phyloP scores from a whole-genome alignment of 768 basidiomycete genomes.

The Mycena pura region DNA sequence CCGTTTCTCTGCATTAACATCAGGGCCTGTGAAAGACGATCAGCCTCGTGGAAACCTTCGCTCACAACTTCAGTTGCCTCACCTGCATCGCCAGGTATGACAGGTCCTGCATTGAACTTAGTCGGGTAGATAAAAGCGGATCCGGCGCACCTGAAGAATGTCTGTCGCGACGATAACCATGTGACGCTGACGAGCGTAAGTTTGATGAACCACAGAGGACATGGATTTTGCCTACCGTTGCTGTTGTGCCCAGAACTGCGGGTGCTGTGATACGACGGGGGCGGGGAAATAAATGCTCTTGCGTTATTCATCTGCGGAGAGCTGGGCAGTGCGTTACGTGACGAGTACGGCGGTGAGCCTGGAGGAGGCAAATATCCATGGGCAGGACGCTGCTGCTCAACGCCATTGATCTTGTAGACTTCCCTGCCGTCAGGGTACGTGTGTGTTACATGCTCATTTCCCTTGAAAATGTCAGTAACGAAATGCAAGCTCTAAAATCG shows the following conservation, averaged over 20 bases:
- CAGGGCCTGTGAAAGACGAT: constrained; percentile 14
- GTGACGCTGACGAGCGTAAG: constrained; percentile 8
- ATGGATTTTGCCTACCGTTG: background rate
- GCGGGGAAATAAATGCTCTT: constrained; percentile 20
- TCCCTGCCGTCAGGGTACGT: constrained; percentile 72
- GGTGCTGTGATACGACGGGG: constrained; percentile 25
- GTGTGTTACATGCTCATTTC: constrained; percentile 75
- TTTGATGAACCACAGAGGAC: background rate
- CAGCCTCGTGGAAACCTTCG: constrained; percentile 11
- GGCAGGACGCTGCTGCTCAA: constrained; percentile 49
- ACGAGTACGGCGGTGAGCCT: constrained; percentile 9
- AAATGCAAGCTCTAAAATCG: background rate
- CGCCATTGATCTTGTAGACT: constrained; percentile 71
- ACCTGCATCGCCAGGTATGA: constrained; percentile 26
- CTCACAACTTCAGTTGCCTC: constrained; percentile 16
- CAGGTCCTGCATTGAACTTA: constrained; percentile 23
- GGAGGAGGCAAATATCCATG: constrained; percentile 37
- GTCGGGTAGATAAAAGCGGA: constrained; percentile 13
- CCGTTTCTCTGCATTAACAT: constrained; percentile 8
- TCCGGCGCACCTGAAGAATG: constrained; percentile 21
- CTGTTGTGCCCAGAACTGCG: constrained; percentile 10
- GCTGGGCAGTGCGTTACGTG: constrained; percentile 24
- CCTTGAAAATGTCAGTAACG: constrained; percentile 48
- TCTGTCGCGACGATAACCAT: constrained; percentile 16
- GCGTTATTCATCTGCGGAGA: constrained; percentile 16